phyloP scores from a whole-genome alignment of 2,329 filamentous ascomycete species.

The Diaporthe caulivora region DNA sequence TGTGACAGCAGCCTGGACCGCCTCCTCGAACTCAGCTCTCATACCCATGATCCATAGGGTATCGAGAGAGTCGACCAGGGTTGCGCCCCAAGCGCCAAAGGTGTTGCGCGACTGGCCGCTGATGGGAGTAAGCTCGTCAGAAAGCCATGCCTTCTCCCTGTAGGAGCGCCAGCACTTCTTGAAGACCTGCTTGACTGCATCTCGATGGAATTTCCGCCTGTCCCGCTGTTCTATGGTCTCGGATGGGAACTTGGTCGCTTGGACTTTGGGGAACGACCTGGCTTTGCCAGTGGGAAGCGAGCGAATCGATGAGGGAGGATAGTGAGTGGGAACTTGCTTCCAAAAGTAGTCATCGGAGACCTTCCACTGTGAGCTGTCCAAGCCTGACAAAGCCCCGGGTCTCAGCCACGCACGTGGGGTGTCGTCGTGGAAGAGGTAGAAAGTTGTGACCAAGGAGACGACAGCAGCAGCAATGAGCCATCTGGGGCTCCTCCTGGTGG shows the following conservation, averaged over 20 bases:
- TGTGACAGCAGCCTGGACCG: constrained; percentile 21
- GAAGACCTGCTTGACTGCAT: constrained; percentile 38
- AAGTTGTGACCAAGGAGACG: background rate
- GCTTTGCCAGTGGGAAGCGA: constrained; percentile 28
- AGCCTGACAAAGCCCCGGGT: background rate
- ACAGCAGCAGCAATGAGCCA: constrained; percentile 20
- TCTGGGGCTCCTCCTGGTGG: background rate
- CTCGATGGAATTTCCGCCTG: constrained; percentile 14
- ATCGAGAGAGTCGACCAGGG: constrained; percentile 39
- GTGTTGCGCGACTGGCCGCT: constrained; percentile 26
- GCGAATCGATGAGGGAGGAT: constrained; percentile 16
- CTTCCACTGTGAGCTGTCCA: constrained; percentile 20
- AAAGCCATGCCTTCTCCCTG: constrained; percentile 32
- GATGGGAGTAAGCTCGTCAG: constrained; percentile 34
- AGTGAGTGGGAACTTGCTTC: constrained; percentile 33
- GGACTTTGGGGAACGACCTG: constrained; percentile 28
- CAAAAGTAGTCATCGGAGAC: constrained; percentile 36
- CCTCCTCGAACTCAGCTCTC: constrained; percentile 34
- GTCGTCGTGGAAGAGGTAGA: constrained; percentile 2
- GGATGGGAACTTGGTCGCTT: constrained; percentile 30
- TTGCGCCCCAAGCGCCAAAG: constrained; percentile 39
- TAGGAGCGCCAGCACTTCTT: constrained; percentile 34
- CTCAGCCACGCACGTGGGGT: background rate
- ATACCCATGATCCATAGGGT: constrained; percentile 39
- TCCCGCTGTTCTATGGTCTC: background rate